Conservation (phyloP, 2,329 filamentous ascomycete genomes). For the Fusarium ambrosium region DNA sequence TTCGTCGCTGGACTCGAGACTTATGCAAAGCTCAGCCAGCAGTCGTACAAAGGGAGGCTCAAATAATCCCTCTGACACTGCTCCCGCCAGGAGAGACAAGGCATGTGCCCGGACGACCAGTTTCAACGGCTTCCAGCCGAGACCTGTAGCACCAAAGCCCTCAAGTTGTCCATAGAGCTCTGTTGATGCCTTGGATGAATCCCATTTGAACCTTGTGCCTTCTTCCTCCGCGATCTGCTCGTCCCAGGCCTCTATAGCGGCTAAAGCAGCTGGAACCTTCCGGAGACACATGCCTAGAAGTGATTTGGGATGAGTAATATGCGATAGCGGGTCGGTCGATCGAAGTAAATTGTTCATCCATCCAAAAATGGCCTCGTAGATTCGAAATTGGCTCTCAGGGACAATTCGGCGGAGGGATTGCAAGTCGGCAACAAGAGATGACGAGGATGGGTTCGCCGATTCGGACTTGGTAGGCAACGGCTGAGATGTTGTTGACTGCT, state of each 20-base stretch:
- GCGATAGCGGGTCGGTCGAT: constrained; percentile 40
- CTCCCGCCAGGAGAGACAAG: constrained; percentile 46
- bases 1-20: constrained; percentile 46
- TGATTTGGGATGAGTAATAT: constrained; percentile 48
- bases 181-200: constrained; percentile 44
- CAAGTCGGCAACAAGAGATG: constrained; percentile 39
- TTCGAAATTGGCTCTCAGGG: constrained; percentile 44
- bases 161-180: constrained; percentile 55
- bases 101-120: constrained; percentile 52
- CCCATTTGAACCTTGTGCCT: constrained; percentile 46
- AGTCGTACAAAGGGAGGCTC: constrained; percentile 46
- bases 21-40: constrained; percentile 48
- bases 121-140: constrained; percentile 53
- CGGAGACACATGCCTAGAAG: constrained; percentile 55
- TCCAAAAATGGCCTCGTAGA: constrained; percentile 52
- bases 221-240: constrained; percentile 38
- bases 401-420: constrained; percentile 42
- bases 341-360: constrained; percentile 50
- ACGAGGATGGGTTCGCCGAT: not conserved
- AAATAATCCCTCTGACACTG: constrained; percentile 50
- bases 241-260: constrained; percentile 53
- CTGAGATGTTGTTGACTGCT: constrained; percentile 25
- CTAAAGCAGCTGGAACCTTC: constrained; percentile 47
- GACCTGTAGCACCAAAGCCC: constrained; percentile 43
- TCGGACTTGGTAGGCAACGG: constrained; percentile 7